phyloP scores from a whole-genome alignment of 495 filamentous ascomycete species.

The Penicillium macrosclerotiorum region DNA sequence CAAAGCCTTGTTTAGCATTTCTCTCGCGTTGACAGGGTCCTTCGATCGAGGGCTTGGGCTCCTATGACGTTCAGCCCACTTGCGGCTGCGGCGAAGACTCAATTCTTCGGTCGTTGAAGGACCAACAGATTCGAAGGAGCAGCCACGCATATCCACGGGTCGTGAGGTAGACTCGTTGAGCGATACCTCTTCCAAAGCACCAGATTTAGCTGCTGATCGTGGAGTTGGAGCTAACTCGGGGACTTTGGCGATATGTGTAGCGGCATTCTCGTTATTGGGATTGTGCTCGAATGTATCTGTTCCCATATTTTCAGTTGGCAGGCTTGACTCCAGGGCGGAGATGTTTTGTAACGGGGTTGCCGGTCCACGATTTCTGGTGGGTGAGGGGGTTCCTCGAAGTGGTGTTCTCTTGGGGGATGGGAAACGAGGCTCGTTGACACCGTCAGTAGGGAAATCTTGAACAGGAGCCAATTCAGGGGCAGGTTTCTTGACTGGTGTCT shows the following conservation, averaged over 20 bases:
- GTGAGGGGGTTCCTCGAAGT: slow-evolving; percentile 22
- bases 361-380: slow-evolving; percentile 17
- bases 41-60: slow-evolving; percentile 41
- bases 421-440: slow-evolving; percentile 10
- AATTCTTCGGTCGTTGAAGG: slow-evolving; percentile 12
- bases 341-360: slow-evolving; percentile 8
- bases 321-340: slow-evolving; percentile 5
- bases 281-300: neutral
- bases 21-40: slow-evolving; percentile 46
- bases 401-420: slow-evolving; percentile 21
- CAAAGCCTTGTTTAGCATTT: slow-evolving; percentile 74
- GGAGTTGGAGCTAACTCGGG: slow-evolving; percentile 16
- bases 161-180: slow-evolving; percentile 19
- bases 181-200: slow-evolving; percentile 26
- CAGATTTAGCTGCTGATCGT: slow-evolving; percentile 22
- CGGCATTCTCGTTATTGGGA: slow-evolving; percentile 31
- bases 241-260: slow-evolving; percentile 9
- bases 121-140: slow-evolving; percentile 18
- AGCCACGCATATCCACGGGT: slow-evolving; percentile 7
- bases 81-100: slow-evolving; percentile 21
- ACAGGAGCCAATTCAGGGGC: slow-evolving; percentile 13
- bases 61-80: slow-evolving; percentile 28
- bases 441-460: slow-evolving; percentile 1
- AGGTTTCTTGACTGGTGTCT: slow-evolving; percentile 7
- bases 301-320: no score